Conservation (phyloP, 495 filamentous ascomycete genomes). For the Cetradonia linearis region DNA sequence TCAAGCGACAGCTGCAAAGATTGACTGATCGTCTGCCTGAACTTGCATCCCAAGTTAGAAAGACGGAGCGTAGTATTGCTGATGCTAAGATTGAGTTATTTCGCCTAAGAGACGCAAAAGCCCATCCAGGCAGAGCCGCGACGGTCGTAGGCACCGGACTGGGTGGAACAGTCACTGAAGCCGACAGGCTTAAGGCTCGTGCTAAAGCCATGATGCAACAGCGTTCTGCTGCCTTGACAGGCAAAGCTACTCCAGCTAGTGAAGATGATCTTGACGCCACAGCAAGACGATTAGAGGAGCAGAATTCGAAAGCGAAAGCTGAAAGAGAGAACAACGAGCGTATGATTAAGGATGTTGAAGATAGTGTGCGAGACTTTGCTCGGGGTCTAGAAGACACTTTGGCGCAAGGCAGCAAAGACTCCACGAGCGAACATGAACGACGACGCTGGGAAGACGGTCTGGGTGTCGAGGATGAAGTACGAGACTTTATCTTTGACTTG, state of each 20-base stretch:
- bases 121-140: conserved; percentile 71
- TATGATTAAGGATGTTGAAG: conserved; percentile 95
- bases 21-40: conserved; percentile 85
- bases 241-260: conserved; percentile 53
- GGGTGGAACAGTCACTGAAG: conserved; percentile 83
- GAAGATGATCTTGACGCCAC: conserved; percentile 66
- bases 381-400: conserved; percentile 74
- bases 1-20: conserved; percentile 81
- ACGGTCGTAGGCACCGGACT: conserved; percentile 87
- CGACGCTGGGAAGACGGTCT: conserved; percentile 94
- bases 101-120: conserved; percentile 84
- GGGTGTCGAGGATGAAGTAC: conserved; percentile 91
- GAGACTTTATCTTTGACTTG: conserved; percentile 94
- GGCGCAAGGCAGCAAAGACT: conserved; percentile 65
- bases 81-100: conserved; percentile 92
- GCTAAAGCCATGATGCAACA: conserved; percentile 98
- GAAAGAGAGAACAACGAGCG: conserved; percentile 90
- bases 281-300: conserved; percentile 72
- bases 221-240: conserved; percentile 81
- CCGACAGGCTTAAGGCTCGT: conserved; percentile 86
- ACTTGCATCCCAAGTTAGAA: conserved; percentile 81
- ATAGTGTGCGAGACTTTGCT: conserved; percentile 85
- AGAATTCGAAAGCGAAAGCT: conserved; percentile 65
- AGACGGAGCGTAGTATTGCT: conserved; percentile 82
- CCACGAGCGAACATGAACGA: conserved; percentile 72